Evolutionary conservation across 2,329 filamentous ascomycete genomes (phyloP), one percentile per base, ranked within the genome.

Genomic region (Aspergillus piperis): DNA sequence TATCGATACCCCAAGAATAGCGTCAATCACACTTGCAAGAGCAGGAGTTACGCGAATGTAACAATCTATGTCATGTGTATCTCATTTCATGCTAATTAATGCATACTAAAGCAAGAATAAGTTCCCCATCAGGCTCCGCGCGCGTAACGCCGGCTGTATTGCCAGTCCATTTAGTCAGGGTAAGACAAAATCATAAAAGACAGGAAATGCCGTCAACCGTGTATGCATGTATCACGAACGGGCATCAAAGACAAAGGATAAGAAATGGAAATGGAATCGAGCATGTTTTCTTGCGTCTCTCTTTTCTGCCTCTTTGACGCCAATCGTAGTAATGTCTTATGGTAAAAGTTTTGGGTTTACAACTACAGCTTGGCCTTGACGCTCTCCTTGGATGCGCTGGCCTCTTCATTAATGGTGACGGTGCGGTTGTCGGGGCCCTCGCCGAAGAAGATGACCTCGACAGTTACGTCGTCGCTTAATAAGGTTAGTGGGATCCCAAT

Each of bases 371-470:
- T 85, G 3, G 83, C 71, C 67, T 82, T 83, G 27, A 69, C 68
- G 17, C 76, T 76, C 15, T 78, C 75, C 54, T 80, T 78, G 2
- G 81, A 75, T 41, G 90, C 91, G 62, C 89, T 96, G 1, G 95
- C 95, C 71, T 97, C 94, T 65, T 89, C 82, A 77, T 98, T 99
- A 60, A 96, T 76, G 5, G 89, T 85, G 5, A 98, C 89, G 64
- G 89, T 88, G 38, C 93, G 92, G 30, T 84, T 90, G 73, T 88
- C 88, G 56, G 88, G 72, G 38, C 89, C 86, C 68, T 96, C 87
- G 62, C 95, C 95, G 70, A 99, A 99, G 84, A 99, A 99, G 72
- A 99, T 96, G 62, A 99, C 95, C 76, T 99, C 92, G 15, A 99
- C 94, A 0, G 95, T 99, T 64, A 99, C 80, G 74, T 99, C 95